phyloP scores from a whole-genome alignment of 805 yeast genomes.

The Candida odintsovae region DNA sequence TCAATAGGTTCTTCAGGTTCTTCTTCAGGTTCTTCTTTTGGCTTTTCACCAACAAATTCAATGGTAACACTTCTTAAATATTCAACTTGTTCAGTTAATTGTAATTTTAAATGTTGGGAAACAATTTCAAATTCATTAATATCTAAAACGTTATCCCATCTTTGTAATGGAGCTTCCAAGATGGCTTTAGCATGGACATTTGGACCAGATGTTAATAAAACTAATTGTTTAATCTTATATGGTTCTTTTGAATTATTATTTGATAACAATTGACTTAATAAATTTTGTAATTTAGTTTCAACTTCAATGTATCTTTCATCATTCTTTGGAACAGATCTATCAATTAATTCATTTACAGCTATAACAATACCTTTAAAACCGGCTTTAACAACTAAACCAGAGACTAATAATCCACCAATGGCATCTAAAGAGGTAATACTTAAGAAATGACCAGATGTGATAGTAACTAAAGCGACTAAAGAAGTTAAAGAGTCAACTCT shows the following conservation, averaged over 20 bases:
- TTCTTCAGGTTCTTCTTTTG: constrained; percentile 21
- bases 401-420: constrained; percentile 84
- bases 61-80: constrained; percentile 38
- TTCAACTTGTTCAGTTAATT: constrained; percentile 33
- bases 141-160: constrained; percentile 38
- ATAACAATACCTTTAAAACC: constrained; percentile 70
- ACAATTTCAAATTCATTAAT: constrained; percentile 38
- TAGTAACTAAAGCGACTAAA: constrained; percentile 82
- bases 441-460: constrained; percentile 76
- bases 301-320: constrained; percentile 45
- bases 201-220: constrained; percentile 55
- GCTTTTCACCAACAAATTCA: constrained; percentile 32
- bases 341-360: constrained; percentile 74
- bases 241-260: constrained; percentile 36
- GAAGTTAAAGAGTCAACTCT: constrained; percentile 92
- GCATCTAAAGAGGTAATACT: constrained; percentile 84
- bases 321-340: constrained; percentile 51
- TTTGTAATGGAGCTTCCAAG: constrained; percentile 36
- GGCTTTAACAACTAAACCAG: constrained; percentile 74
- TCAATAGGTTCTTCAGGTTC: constrained; percentile 5
- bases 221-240: constrained; percentile 34
- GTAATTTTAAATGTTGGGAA: constrained; percentile 28
- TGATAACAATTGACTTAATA: constrained; percentile 29
- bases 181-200: constrained; percentile 34
- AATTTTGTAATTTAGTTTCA: constrained; percentile 32